Evolutionary conservation across 371 early-diverging fungal genomes (phyloP).

Genomic region (Vavraia culicis): DNA sequence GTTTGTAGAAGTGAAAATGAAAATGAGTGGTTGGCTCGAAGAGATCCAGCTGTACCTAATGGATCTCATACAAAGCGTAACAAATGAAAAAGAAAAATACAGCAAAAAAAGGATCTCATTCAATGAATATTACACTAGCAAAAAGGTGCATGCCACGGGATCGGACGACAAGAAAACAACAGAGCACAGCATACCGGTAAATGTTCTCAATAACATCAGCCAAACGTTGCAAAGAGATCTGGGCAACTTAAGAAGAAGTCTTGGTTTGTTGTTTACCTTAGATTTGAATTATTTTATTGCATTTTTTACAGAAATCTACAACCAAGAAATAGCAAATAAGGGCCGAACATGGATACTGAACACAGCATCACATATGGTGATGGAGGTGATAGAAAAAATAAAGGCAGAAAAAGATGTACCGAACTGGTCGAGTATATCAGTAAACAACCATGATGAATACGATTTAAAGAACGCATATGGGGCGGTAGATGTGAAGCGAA

Average conservation of each 20-base stretch:
- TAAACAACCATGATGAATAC: neutral
- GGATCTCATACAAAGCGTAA: slow-evolving; percentile 21
- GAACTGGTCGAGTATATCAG: neutral
- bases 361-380: neutral
- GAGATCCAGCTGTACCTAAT: slow-evolving; percentile 17
- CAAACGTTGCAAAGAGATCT: neutral
- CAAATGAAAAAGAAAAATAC: neutral
- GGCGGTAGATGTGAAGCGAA: neutral
- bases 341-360: neutral
- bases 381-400: neutral
- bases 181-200: neutral
- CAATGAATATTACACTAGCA: neutral
- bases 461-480: neutral
- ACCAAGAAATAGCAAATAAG: neutral
- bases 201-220: neutral
- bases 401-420: neutral
- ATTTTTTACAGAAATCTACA: neutral
- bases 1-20: slow-evolving; percentile 13
- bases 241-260: neutral
- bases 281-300: neutral
- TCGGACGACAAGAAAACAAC: neutral
- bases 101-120: too few species aligned
- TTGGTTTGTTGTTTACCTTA: neutral
- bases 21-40: slow-evolving; percentile 1
- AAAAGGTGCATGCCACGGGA: neutral